phyloP scores from a whole-genome alignment of 306 rosid species.

The Casuarina cunninghamiana region DNA sequence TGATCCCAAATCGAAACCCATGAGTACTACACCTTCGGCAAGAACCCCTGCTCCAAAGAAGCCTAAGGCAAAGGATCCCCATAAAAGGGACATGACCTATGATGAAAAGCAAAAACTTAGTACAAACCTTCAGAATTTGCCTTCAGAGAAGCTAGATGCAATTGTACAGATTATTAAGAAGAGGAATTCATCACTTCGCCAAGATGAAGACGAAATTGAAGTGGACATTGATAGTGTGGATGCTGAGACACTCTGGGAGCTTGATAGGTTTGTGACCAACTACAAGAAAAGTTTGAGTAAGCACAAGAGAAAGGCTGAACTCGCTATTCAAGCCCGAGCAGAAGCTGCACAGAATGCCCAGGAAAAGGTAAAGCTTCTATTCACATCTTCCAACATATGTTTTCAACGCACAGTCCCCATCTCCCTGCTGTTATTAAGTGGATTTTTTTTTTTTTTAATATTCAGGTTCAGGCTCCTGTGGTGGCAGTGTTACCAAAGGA shows the following conservation, averaged over 20 bases:
- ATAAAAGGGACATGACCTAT: slow-evolving; percentile 90
- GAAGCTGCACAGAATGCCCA: slow-evolving; percentile 45
- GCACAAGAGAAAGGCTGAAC: slow-evolving; percentile 82
- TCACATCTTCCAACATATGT: not conserved
- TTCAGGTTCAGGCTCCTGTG: slow-evolving; percentile 46
- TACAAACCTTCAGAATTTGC: slow-evolving; percentile 76
- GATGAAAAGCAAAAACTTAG: slow-evolving; percentile 91
- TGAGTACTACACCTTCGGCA: slow-evolving; percentile 60
- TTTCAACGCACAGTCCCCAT: not conserved
- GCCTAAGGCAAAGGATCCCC: slow-evolving; percentile 93
- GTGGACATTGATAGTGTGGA: slow-evolving; percentile 94
- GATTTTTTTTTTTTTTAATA: slow-evolving; percentile 11
- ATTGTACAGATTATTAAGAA: slow-evolving; percentile 81
- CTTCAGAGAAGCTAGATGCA: slow-evolving; percentile 79
- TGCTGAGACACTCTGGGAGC: slow-evolving; percentile 96
- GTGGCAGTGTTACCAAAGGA: slow-evolving; percentile 44
- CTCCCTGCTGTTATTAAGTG: slow-evolving; percentile 7
- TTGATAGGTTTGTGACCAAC: slow-evolving; percentile 90
- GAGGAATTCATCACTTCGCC: slow-evolving; percentile 64
- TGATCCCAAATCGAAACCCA: slow-evolving; percentile 47
- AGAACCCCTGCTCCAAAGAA: slow-evolving; percentile 92
- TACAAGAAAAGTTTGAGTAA: slow-evolving; percentile 94
- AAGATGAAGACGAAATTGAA: slow-evolving; percentile 91
- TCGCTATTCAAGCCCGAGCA: slow-evolving; percentile 66
- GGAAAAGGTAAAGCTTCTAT: slow-evolving; percentile 45